A percentile compares a stretch with the other conserved stretches of the same genome.
These are phyloP conservation scores for Dactylellina haptotyla DNA, from an alignment of 2,329 filamentous ascomycete genomes.

Conservation along the genomic window DNA sequence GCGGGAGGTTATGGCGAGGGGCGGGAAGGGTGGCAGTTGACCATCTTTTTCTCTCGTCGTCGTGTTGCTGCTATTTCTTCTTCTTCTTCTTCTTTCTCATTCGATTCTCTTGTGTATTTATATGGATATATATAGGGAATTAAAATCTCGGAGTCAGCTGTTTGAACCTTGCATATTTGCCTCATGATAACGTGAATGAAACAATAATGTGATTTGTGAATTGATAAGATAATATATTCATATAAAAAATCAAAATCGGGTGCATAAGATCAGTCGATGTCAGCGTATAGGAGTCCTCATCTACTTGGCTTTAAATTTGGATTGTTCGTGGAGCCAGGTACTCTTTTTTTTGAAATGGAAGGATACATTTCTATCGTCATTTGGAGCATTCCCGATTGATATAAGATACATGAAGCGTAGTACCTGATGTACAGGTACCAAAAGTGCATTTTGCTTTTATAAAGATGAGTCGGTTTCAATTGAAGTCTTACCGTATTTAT, in stretches of 20 bases:
- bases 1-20: slow-evolving; percentile 46
- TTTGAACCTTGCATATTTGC: background rate
- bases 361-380: slow-evolving; percentile 30
- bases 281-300: slow-evolving; percentile 49
- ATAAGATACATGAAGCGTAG: background rate
- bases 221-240: background rate
- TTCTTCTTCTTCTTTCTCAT: background rate
- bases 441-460: background rate
- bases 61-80: background rate
- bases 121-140: slow-evolving; percentile 7
- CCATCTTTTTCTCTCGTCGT: slow-evolving; percentile 7
- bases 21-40: slow-evolving; percentile 3
- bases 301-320: slow-evolving; percentile 16
- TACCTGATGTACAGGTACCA: too few relatives aligned
- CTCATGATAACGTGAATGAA: background rate
- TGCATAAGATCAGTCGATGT: slow-evolving; percentile 46
- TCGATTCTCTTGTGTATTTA: slow-evolving; percentile 4
- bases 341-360: background rate
- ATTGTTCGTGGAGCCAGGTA: slow-evolving; percentile 39
- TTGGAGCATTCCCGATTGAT: background rate
- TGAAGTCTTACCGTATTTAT: background rate
- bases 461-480: background rate
- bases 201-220: background rate
- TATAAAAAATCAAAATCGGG: background rate
- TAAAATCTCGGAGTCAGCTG: background rate